Percentiles rank a stretch among this genome's conserved stretches.
These are phyloP conservation scores for Apocynum venetum DNA, from an alignment of 257 asterid species.

Conservation along the genomic window DNA sequence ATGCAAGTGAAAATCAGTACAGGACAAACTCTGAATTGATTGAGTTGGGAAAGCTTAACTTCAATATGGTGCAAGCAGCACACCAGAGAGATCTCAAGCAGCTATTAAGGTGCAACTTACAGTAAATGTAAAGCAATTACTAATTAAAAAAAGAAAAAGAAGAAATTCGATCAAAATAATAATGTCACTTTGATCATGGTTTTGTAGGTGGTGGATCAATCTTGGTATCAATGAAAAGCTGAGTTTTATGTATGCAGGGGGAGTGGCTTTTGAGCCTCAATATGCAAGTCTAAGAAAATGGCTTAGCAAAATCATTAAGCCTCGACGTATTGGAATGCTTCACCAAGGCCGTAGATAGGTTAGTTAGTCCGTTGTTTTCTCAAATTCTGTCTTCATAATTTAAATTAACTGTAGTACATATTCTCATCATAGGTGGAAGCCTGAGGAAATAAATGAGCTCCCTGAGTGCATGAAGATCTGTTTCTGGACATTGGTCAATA, in stretches of 20 bases:
- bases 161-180: too few relatives aligned
- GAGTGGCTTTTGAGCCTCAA: conserved; percentile 48
- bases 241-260: conserved; percentile 46
- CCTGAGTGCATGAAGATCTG: conserved; percentile 43
- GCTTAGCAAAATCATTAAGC: conserved; percentile 45
- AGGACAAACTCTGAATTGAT: conserved; percentile 18
- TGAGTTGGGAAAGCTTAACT: conserved; percentile 47
- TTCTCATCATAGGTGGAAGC: conserved; percentile 43
- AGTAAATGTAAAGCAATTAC: too few relatives aligned
- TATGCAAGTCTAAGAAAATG: conserved; percentile 45
- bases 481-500: conserved; percentile 34
- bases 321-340: conserved; percentile 36
- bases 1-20: conserved; percentile 7
- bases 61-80: conserved; percentile 43
- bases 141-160: too few relatives aligned
- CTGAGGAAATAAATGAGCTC: conserved; percentile 28
- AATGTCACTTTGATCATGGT: not conserved
- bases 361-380: too few relatives aligned
- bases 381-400: too few relatives aligned
- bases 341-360: conserved; percentile 48
- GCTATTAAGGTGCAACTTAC: conserved; percentile 26
- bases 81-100: conserved; percentile 54
- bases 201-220: conserved; percentile 52
- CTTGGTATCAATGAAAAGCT: conserved; percentile 30
- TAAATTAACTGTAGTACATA: too few relatives aligned